Base-by-base conservation (phyloP, 1,139 yeast species). In the Scheffersomyces insectosa region DNA sequence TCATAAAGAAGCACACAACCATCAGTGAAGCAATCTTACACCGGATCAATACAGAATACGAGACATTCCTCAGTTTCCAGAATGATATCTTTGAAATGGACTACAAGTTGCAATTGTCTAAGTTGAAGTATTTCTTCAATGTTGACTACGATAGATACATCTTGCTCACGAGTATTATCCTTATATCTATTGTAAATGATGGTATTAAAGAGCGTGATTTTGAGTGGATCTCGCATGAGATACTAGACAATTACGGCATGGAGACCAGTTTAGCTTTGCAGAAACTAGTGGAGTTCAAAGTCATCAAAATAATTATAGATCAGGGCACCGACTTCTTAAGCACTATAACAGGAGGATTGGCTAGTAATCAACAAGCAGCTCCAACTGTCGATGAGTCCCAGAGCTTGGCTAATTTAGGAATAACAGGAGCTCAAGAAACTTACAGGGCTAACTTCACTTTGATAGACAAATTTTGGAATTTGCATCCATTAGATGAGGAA, bases 1-100 rank as follows among this genome's bases (percentile, higher is more conserved):
- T 80, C 48, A 76, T 93, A 28, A 80, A 87, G 45, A 79, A 82
- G 47, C 97, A 90, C 59, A 90, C 97, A 0, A 68, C 70, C 3
- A 67, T 93, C 23, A 88, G 96, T 3, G 96, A 90, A 53, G 72
- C 71, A 20, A 73, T 89, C 2, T 69, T 91, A 60, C 63, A 69
- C 11, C 67, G 68, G 32, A 83, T 88, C 9, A 77, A 76, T 38
- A 50, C 63, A 34, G 67, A 63, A 38, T 83, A 83, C 59, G 82
- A 83, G 51, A 68, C 71, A 25, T 72, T 79, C 46, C 65, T 90
- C 15, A 85, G 82, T 45, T 71, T 89, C 38, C 95, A 90, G 57
- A 95, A 90, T 62, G 86, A 84, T 40, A 66, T 88, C 2, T 70
- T 87, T 42, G 81, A 80, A 10, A 59, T 79, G 47, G 85, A 83